Evolutionary conservation across 768 basidiomycete genomes (phyloP).

Genomic region (Mycena latifolia): DNA sequence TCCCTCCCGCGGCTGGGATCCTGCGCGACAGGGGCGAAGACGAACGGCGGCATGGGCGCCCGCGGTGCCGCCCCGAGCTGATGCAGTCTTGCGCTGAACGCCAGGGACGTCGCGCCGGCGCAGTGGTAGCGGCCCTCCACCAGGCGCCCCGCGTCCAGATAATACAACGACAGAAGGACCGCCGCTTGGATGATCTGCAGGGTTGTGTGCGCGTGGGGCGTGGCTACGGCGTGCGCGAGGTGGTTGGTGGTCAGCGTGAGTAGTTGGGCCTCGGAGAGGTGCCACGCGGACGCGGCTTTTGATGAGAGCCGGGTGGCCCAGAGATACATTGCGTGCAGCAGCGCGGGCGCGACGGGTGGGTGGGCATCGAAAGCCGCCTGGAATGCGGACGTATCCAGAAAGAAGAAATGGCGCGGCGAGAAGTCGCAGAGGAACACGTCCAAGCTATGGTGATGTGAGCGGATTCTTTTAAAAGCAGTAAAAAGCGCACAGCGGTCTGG

Average conservation of each 20-base stretch:
- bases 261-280: slow-evolving; percentile 7
- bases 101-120: slow-evolving; percentile 27
- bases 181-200: slow-evolving; percentile 21
- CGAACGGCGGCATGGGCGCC: neutral
- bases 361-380: neutral
- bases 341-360: neutral
- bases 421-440: slow-evolving; percentile 11
- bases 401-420: slow-evolving; percentile 14
- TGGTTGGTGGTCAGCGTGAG: neutral
- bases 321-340: slow-evolving; percentile 18
- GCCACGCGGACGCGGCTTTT: neutral
- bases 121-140: slow-evolving; percentile 18
- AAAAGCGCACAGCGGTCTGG: neutral
- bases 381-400: neutral
- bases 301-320: slow-evolving; percentile 27
- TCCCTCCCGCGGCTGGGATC: neutral
- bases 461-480: neutral
- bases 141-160: slow-evolving; percentile 10
- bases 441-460: neutral
- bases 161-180: slow-evolving; percentile 30
- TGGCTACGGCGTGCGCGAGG: neutral
- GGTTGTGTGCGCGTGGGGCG: neutral
- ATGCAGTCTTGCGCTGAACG: slow-evolving; percentile 22
- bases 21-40: neutral
- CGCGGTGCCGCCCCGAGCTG: neutral